Evolutionary conservation across 2,329 filamentous ascomycete genomes (phyloP).

Genomic region (Arthrinium puccinioides): DNA sequence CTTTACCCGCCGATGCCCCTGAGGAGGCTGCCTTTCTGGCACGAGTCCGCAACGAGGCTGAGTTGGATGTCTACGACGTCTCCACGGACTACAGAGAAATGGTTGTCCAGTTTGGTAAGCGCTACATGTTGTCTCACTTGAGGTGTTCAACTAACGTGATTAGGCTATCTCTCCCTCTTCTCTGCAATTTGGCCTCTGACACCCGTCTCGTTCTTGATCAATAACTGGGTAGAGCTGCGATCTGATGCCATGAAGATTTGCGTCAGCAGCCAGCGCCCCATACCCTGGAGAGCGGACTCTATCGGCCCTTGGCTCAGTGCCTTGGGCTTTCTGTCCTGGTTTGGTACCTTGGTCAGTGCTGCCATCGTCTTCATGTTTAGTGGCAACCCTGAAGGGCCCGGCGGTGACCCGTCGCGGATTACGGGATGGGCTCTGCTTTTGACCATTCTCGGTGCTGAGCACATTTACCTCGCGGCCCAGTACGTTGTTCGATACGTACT

Average conservation of each 20-base stretch:
- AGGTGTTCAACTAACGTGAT: background rate
- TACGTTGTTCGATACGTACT: slow-evolving; percentile 66
- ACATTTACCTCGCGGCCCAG: slow-evolving; percentile 77
- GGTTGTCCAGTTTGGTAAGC: slow-evolving; percentile 71
- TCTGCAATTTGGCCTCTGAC: slow-evolving; percentile 95
- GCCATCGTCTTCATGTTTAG: slow-evolving; percentile 88
- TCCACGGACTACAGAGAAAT: slow-evolving; percentile 88
- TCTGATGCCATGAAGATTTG: slow-evolving; percentile 94
- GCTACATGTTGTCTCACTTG: slow-evolving; percentile 12
- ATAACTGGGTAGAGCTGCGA: slow-evolving; percentile 93
- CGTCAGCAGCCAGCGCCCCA: slow-evolving; percentile 78
- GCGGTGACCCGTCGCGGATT: slow-evolving; percentile 62
- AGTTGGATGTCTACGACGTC: slow-evolving; percentile 81
- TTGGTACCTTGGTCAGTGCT: slow-evolving; percentile 80
- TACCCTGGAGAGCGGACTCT: slow-evolving; percentile 82
- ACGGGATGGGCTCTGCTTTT: slow-evolving; percentile 75
- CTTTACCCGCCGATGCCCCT: slow-evolving; percentile 53
- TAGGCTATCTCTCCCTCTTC: slow-evolving; percentile 84
- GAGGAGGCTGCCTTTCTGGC: slow-evolving; percentile 77
- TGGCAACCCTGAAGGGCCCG: slow-evolving; percentile 55
- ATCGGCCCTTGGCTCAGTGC: slow-evolving; percentile 90
- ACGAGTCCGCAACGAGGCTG: slow-evolving; percentile 75
- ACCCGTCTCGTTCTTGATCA: slow-evolving; percentile 78
- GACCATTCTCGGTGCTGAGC: slow-evolving; percentile 78
- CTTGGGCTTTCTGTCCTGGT: slow-evolving; percentile 85